These are phyloP conservation scores for Aspergillus niger DNA, from an alignment of 2,329 filamentous ascomycete species.

Conservation along the genomic window DNA sequence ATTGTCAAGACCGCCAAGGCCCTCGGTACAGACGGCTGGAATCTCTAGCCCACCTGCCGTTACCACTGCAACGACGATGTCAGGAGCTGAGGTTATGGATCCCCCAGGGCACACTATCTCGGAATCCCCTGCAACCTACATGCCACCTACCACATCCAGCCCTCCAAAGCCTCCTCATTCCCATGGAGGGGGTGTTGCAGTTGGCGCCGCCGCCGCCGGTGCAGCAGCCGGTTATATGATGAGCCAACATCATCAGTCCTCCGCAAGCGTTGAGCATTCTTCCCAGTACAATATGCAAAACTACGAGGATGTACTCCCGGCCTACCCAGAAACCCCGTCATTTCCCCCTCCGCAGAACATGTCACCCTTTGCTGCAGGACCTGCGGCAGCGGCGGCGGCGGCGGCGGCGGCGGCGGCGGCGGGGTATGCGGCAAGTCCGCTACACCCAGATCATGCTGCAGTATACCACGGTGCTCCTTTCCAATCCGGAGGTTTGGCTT, in stretches of 20 bases:
- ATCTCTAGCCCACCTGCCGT: conserved; percentile 32
- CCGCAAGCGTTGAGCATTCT: conserved; percentile 31
- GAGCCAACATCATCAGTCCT: conserved; percentile 36
- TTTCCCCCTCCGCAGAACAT: conserved; percentile 15
- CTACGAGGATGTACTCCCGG: conserved; percentile 23
- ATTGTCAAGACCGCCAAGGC: conserved; percentile 31
- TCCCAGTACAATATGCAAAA: conserved; percentile 38
- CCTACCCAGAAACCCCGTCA: conserved; percentile 14
- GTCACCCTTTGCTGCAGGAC: conserved; percentile 6
- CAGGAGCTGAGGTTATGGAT: conserved; percentile 41
- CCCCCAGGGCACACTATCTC: conserved; percentile 22
- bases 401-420: conserved; percentile 39
- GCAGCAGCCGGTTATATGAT: conserved; percentile 47
- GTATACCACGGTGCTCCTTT: conserved; percentile 29
- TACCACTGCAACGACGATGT: conserved; percentile 36
- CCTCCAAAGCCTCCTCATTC: conserved; percentile 32
- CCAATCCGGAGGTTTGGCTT: conserved; percentile 45
- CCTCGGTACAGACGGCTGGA: conserved; percentile 35
- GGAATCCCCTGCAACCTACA: conserved; percentile 26
- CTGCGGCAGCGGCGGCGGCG: conserved; percentile 28
- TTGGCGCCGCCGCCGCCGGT: conserved; percentile 43
- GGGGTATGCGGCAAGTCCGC: conserved; percentile 41
- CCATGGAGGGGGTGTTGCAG: conserved; percentile 35
- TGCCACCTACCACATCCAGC: conserved; percentile 18
- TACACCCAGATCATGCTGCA: conserved; percentile 34